Percentiles rank a stretch among this genome's conserved stretches.
These are phyloP conservation scores for Ceratocystis lukuohia DNA, from an alignment of 2,329 filamentous ascomycete species.

Conservation along the genomic window DNA sequence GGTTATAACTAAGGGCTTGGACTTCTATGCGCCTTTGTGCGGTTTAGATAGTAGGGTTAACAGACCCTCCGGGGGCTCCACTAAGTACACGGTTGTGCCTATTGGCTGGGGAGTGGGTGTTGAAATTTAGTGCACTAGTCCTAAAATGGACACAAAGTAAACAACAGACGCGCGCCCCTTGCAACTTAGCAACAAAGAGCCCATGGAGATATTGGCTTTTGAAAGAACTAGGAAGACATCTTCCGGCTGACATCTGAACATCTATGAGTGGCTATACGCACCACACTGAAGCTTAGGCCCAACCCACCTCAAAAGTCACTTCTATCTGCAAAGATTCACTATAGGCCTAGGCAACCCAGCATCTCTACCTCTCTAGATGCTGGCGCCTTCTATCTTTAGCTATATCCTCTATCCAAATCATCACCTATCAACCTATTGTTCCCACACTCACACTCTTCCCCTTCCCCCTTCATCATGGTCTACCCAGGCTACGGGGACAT, in stretches of 20 bases:
- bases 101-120: constrained; percentile 9
- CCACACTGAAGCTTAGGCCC: too few relatives aligned
- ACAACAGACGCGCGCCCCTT: constrained; percentile 25
- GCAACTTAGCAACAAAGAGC: background rate
- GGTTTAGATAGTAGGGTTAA: background rate
- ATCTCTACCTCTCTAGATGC: too few relatives aligned
- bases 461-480: constrained; percentile 36
- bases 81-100: background rate
- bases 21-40: too few relatives aligned
- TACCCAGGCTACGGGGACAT: constrained; percentile 47
- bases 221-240: too few relatives aligned
- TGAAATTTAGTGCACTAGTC: constrained; percentile 24
- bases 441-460: background rate
- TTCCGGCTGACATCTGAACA: too few relatives aligned
- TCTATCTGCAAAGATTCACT: too few relatives aligned
- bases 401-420: background rate
- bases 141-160: constrained; percentile 30
- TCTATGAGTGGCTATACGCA: too few relatives aligned
- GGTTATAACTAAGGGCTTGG: too few relatives aligned
- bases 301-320: too few relatives aligned
- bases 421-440: background rate
- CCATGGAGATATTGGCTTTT: too few relatives aligned
- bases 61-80: background rate
- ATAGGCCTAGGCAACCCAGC: too few relatives aligned
- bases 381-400: too few relatives aligned